Evolutionary conservation across 345 rosid species (phyloP).

Genomic region (Bretschneidera sinensis): DNA sequence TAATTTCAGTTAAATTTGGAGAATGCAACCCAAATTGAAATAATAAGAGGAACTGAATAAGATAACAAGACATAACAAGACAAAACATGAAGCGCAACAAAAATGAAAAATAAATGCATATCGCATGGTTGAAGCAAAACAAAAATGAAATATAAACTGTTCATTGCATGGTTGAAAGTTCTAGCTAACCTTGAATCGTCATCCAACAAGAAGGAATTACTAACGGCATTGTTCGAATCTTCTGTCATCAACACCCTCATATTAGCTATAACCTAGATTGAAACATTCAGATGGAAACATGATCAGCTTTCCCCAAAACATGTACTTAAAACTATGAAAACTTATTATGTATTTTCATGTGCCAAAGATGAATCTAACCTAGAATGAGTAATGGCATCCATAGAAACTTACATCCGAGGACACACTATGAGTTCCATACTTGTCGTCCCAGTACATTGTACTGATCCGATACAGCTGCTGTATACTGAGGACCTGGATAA

Average conservation of each 20-base stretch:
- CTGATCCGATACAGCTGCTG: slow-evolving; percentile 89
- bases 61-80: background rate
- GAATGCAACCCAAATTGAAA: background rate
- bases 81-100: background rate
- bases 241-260: slow-evolving; percentile 96
- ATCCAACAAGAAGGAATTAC: slow-evolving; percentile 87
- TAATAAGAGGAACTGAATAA: no score
- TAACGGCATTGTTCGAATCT: slow-evolving; percentile 91
- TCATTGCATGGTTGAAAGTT: background rate
- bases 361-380: slow-evolving; percentile 18
- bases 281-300: background rate
- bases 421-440: slow-evolving; percentile 89
- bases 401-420: slow-evolving; percentile 69
- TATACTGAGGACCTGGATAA: slow-evolving; percentile 69
- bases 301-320: background rate
- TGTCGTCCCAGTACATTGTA: slow-evolving; percentile 98
- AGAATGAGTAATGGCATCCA: slow-evolving; percentile 16
- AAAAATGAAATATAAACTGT: no score
- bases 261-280: slow-evolving; percentile 65
- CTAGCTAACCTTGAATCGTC: slow-evolving; percentile 82
- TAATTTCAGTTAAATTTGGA: background rate
- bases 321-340: background rate
- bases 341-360: background rate
- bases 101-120: background rate
- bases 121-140: no score